Base-by-base conservation (phyloP, 2,329 filamentous ascomycete genomes). In the Claviceps humidiphila region DNA sequence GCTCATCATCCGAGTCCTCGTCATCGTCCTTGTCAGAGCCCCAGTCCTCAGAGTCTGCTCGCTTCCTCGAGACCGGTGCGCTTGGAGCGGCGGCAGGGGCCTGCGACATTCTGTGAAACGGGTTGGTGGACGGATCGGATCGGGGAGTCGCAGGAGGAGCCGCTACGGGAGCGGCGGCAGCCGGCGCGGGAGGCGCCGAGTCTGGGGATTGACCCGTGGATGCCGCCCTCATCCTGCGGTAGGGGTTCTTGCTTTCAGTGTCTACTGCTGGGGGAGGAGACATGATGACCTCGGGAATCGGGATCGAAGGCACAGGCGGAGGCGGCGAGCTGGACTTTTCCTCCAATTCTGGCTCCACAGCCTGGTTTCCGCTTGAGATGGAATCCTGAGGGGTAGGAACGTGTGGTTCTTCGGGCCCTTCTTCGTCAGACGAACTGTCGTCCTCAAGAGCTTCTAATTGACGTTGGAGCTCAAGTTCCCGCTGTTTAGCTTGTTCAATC, bases 201-300 rank as follows among this genome's bases (percentile, higher is more conserved):
- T 72, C 71, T 50, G 30, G 45, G 9, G 44, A 7, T 26, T 49
- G 45, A 4, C 80, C 83, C 6, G 73, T 72, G 9, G 81, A 73
- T 65, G 90, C 85, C 49, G 82, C 83, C 75, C 94, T 82, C 72
- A 90, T 93, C 68, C 85, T 88, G 73, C 91, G 89, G 73, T 95
- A 98, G 2, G 93, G 93, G 64, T 97, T 97, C 67, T 87, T 91
- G 61, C 89, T 95, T 68, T 95, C 87, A 2, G 78, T 75, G 58
- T 88, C 84, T 5, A 75, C 71, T 3, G 73, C 46, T 16, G 41
- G 41, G 14, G 45, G 30, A 16, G 79, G 74, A 53, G 76, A 76
- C 38, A 74, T 73, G 17, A 78, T 70, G 30, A 74, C 68, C 34
- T 74, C 66, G 40, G 74, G 69, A n/a, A 74, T 71, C 26, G 77